Evolutionary conservation across 2,329 filamentous ascomycete genomes (phyloP).

Genomic region (Eurotiales sp.): DNA sequence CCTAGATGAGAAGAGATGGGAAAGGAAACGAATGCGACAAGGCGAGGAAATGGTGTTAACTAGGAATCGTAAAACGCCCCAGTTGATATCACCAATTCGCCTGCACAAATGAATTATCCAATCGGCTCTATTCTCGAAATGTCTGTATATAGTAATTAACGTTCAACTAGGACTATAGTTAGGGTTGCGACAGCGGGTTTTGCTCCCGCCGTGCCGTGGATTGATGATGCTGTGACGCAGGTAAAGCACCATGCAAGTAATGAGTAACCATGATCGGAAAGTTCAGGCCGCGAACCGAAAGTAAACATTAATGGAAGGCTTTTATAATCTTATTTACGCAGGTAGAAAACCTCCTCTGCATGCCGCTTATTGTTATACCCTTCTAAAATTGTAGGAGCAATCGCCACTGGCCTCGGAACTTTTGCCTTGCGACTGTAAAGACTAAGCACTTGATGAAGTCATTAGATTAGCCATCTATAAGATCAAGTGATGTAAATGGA

Average conservation of each 20-base stretch:
- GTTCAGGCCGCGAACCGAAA: neutral
- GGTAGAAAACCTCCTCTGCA: too few species aligned
- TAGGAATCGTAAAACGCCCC: slow-evolving; percentile 3
- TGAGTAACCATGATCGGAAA: too few species aligned
- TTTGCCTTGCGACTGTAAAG: neutral
- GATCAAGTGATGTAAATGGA: slow-evolving; percentile 10
- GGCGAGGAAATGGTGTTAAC: neutral
- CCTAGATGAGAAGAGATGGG: neutral
- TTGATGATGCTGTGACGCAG: slow-evolving; percentile 4
- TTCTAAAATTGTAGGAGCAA: neutral
- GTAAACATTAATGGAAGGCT: neutral
- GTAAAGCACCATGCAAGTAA: too few species aligned
- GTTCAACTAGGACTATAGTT: too few species aligned
- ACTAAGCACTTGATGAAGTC: neutral
- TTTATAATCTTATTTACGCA: too few species aligned
- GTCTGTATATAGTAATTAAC: neutral
- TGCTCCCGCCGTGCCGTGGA: slow-evolving; percentile 6
- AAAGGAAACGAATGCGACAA: neutral
- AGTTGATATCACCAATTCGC: slow-evolving; percentile 12
- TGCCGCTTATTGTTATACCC: neutral
- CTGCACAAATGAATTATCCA: neutral
- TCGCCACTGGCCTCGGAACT: slow-evolving; percentile 9
- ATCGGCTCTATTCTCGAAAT: neutral
- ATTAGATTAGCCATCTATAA: neutral
- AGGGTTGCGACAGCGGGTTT: slow-evolving; percentile 5